A percentile compares a stretch with the other conserved stretches of the same genome.
phyloP scores from a whole-genome alignment of 306 rosid genomes.

The Rosa persica region DNA sequence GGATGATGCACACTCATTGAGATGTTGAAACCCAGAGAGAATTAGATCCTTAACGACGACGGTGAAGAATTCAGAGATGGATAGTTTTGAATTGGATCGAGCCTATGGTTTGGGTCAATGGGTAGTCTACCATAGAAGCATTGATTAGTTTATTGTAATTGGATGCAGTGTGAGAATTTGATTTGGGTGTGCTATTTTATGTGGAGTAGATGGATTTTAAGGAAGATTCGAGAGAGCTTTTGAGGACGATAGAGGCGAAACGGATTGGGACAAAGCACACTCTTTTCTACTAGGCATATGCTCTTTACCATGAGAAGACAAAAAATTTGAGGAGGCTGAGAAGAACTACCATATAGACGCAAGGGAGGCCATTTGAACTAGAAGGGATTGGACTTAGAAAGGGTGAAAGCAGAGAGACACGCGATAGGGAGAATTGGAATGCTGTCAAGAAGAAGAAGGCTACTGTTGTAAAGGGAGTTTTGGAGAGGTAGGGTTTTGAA shows the following conservation, averaged over 20 bases:
- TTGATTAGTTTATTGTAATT: not conserved
- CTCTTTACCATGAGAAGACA: conserved; percentile 73
- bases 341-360: conserved; percentile 59
- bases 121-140: no score
- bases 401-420: conserved; percentile 87
- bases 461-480: conserved; percentile 56
- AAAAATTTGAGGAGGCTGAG: conserved; percentile 77
- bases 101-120: no score
- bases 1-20: no score
- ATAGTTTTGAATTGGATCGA: no score
- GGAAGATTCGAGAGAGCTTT: conserved; percentile 53
- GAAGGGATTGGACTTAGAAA: conserved; percentile 80
- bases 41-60: no score
- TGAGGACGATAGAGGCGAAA: conserved; percentile 76
- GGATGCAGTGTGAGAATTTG: not conserved
- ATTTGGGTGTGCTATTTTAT: conserved; percentile 2
- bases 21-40: no score
- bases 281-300: conserved; percentile 78
- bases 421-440: conserved; percentile 40
- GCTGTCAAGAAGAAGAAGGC: conserved; percentile 28
- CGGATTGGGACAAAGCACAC: conserved; percentile 64
- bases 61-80: no score
- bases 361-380: conserved; percentile 78
- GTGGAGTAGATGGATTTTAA: conserved; percentile 81
- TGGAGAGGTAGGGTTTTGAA: conserved; percentile 67